A percentile compares a stretch with the other conserved stretches of the same genome.
Evolutionary conservation across 768 basidiomycete genomes (phyloP).

Genomic region (Postia placenta): DNA sequence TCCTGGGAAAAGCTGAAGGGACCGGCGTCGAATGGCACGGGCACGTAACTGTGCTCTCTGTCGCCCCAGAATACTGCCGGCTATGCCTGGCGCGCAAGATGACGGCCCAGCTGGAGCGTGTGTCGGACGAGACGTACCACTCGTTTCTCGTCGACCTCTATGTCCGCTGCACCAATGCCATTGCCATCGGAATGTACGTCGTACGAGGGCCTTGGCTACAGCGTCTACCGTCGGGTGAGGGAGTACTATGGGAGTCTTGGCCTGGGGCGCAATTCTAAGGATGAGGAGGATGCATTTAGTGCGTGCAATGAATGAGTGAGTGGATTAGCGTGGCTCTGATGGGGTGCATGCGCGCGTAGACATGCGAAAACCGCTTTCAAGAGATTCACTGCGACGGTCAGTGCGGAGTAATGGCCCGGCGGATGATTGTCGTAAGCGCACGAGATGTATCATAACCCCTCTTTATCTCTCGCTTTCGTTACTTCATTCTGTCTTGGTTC

Average conservation of each 20-base stretch:
- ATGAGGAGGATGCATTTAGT: conserved; percentile 93
- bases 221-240: conserved; percentile 83
- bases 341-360: conserved; percentile 25
- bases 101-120: conserved; percentile 80
- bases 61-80: conserved; percentile 89
- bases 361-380: conserved; percentile 70
- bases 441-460: conserved; percentile 51
- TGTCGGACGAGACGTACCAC: conserved; percentile 74
- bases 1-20: conserved; percentile 93
- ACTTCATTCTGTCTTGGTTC: too few relatives aligned
- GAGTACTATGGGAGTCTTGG: conserved; percentile 86
- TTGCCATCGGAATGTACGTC: conserved; percentile 85
- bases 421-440: conserved; percentile 64
- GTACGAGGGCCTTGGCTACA: conserved; percentile 88
- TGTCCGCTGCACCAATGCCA: conserved; percentile 79
- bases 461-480: too few relatives aligned
- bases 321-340: not conserved
- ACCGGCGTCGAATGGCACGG: conserved; percentile 75
- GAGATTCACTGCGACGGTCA: conserved; percentile 55
- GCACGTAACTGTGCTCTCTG: conserved; percentile 92
- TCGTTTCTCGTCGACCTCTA: conserved; percentile 95
- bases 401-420: conserved; percentile 66
- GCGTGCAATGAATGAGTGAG: conserved; percentile 4
- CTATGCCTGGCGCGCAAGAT: conserved; percentile 82
- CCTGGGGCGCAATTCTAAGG: conserved; percentile 65